Conservation (phyloP, 2,329 filamentous ascomycete genomes). For the Aspergillus versicolor region DNA sequence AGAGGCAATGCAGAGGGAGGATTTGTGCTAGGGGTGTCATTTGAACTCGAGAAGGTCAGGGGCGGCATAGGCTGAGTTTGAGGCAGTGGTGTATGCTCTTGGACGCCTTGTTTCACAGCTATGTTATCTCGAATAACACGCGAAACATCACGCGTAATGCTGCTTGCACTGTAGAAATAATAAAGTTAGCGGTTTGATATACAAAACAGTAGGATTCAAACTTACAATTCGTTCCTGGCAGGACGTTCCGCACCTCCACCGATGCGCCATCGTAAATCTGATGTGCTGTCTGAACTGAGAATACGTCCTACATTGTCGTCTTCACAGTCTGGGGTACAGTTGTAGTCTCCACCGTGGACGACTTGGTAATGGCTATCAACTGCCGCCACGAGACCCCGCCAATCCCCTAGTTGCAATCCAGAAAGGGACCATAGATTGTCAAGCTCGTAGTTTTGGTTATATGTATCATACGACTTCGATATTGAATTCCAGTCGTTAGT, state of each 20-base stretch:
- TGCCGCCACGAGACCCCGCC: conserved; percentile 44
- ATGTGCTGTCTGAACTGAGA: conserved; percentile 31
- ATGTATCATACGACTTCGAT: conserved; percentile 36
- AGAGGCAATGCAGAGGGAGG: conserved; percentile 18
- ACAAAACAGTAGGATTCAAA: conserved; percentile 4
- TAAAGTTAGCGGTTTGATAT: conserved; percentile 12
- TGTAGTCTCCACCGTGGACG: conserved; percentile 35
- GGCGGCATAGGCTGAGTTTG: conserved; percentile 22
- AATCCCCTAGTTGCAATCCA: conserved; percentile 42
- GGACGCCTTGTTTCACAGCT: conserved; percentile 22
- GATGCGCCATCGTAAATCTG: conserved; percentile 37
- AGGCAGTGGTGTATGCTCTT: conserved; percentile 11
- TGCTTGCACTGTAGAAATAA: conserved; percentile 37
- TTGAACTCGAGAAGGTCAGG: conserved; percentile 19
- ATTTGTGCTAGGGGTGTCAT: conserved; percentile 10
- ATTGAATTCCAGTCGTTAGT: conserved; percentile 40
- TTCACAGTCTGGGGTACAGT: conserved; percentile 35
- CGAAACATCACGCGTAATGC: conserved; percentile 42
- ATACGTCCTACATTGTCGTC: conserved; percentile 37
- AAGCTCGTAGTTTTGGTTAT: conserved; percentile 41
- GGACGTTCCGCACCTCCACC: conserved; percentile 29
- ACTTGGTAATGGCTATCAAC: conserved; percentile 46
- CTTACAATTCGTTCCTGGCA: conserved; percentile 44
- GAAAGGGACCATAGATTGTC: conserved; percentile 43
- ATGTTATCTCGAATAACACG: conserved; percentile 43